phyloP scores from a whole-genome alignment of 83 land plant genomes.

The Diphasiastrum complanatum region DNA sequence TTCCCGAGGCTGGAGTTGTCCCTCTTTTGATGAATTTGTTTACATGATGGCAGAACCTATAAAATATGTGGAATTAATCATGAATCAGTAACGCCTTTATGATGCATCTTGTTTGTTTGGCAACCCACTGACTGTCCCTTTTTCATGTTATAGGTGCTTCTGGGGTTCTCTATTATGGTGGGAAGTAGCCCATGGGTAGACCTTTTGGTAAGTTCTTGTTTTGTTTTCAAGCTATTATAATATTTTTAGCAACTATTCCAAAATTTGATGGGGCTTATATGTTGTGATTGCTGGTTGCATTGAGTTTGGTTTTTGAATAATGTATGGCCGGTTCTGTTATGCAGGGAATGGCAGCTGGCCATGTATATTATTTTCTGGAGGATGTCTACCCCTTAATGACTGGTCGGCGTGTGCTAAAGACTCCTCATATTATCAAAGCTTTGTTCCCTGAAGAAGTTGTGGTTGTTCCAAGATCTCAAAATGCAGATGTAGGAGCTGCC shows the following conservation, averaged over 20 bases:
- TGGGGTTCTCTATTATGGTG: conserved; percentile 90
- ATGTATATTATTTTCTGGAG: conserved; percentile 92
- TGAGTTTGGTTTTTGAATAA: background rate
- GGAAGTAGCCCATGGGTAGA: conserved; percentile 98
- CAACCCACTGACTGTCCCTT: too few species aligned
- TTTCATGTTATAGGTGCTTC: conserved; percentile 79
- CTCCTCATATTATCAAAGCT: conserved; percentile 76
- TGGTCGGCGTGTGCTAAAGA: conserved; percentile 73
- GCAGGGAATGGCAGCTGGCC: conserved; percentile 99
- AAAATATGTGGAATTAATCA: too few species aligned
- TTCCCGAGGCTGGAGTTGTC: too few species aligned
- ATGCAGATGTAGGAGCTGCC: too few species aligned
- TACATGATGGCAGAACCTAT: too few species aligned
- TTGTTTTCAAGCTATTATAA: background rate
- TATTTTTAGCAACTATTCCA: too few species aligned
- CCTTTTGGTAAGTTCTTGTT: conserved; percentile 66
- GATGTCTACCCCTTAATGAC: conserved; percentile 94
- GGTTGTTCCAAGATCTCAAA: conserved; percentile 56
- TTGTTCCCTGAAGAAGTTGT: conserved; percentile 71
- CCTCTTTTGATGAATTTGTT: too few species aligned
- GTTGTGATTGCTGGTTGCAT: background rate
- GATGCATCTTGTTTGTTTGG: too few species aligned
- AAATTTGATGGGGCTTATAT: background rate
- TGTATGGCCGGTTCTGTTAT: background rate
- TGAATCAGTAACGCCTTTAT: too few species aligned